Base-by-base conservation (phyloP, 2,329 filamentous ascomycete species). In the Orbilia oligospora region DNA sequence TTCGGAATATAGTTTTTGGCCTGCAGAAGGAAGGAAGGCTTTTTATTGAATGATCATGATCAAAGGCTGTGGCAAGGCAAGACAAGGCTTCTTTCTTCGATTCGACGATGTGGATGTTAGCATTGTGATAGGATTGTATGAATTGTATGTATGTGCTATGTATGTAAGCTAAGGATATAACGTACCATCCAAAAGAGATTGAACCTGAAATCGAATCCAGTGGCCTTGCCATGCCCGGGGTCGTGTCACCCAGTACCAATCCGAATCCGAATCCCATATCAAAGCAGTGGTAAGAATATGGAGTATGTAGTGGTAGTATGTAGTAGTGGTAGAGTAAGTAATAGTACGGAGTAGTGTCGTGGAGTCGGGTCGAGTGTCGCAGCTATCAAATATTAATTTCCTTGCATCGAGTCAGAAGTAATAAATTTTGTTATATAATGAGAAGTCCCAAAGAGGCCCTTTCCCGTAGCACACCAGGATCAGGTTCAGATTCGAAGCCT, bases 341-440 rank as follows among this genome's bases (percentile, higher is more conserved):
- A n/a, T 30, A 30, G 27, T 30, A 6, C 6, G 6, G 41, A n/a
- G 44, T 46, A 8, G 44, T 46, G 44, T 46, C 16, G 38, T 14
- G 38, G 3, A 41, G 38, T 4, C 18, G 44, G 16, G 56, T 65
- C 51, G 49, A 63, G 49, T 61, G 36, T 44, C 27, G 68, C 46
- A 71, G 68, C 46, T 55, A 71, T 64, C 68, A 70, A 49, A 49
- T 22, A 49, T 49, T 56, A 58, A 70, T 70, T 70, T 55, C 46
- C 68, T 71, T 71, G 56, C 27, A 64, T 71, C 68, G 68, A n/a
- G n/a, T n/a, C n/a, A n/a, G n/a, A n/a, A n/a, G n/a, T n/a, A 68
- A 68, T 72, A 64, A 68, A 68, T 68, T 64, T 61, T 71, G 73
- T 65, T 69, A 71, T 78, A 72, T 78, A 72, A 78, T 72, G 53